Conservation (phyloP, 192 early-diverging fungal genomes). For the Gigaspora rosea region DNA sequence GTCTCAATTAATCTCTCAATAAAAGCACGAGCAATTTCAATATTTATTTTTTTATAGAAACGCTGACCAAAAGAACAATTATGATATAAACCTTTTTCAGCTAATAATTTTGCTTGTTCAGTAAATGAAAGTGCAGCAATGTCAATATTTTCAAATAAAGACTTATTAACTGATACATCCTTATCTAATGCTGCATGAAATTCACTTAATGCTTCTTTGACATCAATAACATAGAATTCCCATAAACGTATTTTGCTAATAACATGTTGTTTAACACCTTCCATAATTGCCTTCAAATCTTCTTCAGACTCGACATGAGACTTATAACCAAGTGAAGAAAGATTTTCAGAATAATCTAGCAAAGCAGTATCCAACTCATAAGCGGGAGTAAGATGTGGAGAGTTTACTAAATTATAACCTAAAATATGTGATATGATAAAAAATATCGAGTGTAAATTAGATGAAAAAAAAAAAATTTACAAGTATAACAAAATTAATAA, state of each 20-base stretch:
- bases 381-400: constrained; percentile 89
- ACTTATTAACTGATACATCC: background rate
- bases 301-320: constrained; percentile 61
- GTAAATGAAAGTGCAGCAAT: constrained; percentile 49
- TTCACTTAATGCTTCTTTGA: constrained; percentile 43
- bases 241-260: constrained; percentile 72
- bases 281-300: constrained; percentile 70
- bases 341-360: constrained; percentile 62
- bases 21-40: constrained; percentile 50
- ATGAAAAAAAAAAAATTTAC: background rate
- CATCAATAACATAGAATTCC: constrained; percentile 87
- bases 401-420: constrained; percentile 94
- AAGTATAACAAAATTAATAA: background rate
- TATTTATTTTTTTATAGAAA: constrained; percentile 58
- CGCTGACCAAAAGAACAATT: constrained; percentile 50
- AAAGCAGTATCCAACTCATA: constrained; percentile 94
- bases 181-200: constrained; percentile 51
- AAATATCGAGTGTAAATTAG: constrained; percentile 13
- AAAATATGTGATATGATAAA: background rate
- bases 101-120: constrained; percentile 47
- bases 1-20: constrained; percentile 33
- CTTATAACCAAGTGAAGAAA: constrained; percentile 51
- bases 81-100: constrained; percentile 39
- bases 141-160: constrained; percentile 37
- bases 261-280: constrained; percentile 53